Percentiles rank a stretch among this genome's conserved stretches.
Evolutionary conservation across 495 filamentous ascomycete species (phyloP).

Genomic region (Corynascus novoguineensis): DNA sequence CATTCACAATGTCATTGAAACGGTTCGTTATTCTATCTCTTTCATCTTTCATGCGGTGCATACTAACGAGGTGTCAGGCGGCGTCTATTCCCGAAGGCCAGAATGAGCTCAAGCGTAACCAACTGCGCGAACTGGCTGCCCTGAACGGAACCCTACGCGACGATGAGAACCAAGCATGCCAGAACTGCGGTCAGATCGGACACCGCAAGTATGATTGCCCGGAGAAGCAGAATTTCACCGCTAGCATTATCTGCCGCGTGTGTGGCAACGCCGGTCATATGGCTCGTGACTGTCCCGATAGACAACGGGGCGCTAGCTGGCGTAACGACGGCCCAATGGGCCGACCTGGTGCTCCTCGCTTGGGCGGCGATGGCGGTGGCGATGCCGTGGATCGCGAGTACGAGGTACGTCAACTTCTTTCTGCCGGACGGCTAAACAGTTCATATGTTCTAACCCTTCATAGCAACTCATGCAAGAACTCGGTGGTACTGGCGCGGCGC

Average conservation of each 20-base stretch:
- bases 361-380: constrained; percentile 60
- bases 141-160: constrained; percentile 97
- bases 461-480: constrained; percentile 98
- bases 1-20: constrained; percentile 97
- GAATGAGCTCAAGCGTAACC: constrained; percentile 96
- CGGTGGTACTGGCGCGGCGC: constrained; percentile 59
- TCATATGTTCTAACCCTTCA: constrained; percentile 31
- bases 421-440: background rate
- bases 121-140: constrained; percentile 92
- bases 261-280: constrained; percentile 60
- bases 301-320: constrained; percentile 85
- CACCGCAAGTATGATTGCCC: constrained; percentile 99
- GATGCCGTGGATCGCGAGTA: constrained; percentile 92
- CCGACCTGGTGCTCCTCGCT: constrained; percentile 51
- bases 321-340: constrained; percentile 62
- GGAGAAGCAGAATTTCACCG: constrained; percentile 94
- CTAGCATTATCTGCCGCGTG: constrained; percentile 97
- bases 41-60: background rate
- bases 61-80: constrained; percentile 54
- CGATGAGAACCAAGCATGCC: constrained; percentile 98
- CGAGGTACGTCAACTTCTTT: constrained; percentile 54
- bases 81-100: constrained; percentile 97
- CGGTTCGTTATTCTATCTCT: constrained; percentile 55
- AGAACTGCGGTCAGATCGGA: constrained; percentile 99
- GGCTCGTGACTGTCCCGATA: constrained; percentile 68